Evolutionary conservation across 2,329 filamentous ascomycete genomes (phyloP).

Genomic region (Onygenales sp.): DNA sequence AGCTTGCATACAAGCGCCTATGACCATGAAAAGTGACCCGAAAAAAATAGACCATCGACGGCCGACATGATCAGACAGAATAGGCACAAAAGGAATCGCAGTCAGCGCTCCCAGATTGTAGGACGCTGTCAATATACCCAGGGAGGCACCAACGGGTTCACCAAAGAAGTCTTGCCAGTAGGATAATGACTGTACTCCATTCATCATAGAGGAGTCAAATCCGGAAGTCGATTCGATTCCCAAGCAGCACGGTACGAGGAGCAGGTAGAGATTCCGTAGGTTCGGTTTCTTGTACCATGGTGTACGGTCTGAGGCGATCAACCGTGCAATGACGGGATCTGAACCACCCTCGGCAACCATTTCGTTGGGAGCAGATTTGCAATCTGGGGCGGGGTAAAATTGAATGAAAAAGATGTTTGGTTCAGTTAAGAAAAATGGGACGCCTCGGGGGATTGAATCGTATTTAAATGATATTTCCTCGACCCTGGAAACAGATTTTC

Average conservation of each 20-base stretch:
- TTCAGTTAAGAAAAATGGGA: too few relatives aligned
- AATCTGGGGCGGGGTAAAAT: not conserved
- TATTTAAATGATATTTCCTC: too few relatives aligned
- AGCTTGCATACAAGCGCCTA: constrained; percentile 33
- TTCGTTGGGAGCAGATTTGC: not conserved
- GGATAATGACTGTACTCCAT: constrained; percentile 25
- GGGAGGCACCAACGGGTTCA: constrained; percentile 30
- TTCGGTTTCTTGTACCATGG: constrained; percentile 50
- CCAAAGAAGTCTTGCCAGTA: constrained; percentile 33
- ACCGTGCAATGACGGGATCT: not conserved
- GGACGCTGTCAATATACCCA: constrained; percentile 46
- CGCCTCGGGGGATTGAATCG: too few relatives aligned
- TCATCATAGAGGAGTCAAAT: constrained; percentile 42
- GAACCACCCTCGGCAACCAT: not conserved
- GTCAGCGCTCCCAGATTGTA: constrained; percentile 49
- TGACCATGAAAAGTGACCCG: constrained; percentile 40
- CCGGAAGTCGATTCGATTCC: constrained; percentile 51
- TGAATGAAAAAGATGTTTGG: too few relatives aligned
- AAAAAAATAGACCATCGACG: constrained; percentile 45
- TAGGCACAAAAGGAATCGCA: constrained; percentile 45
- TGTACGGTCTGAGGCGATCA: constrained; percentile 20
- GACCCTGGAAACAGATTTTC: too few relatives aligned
- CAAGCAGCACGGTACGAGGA: constrained; percentile 49
- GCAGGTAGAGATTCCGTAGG: constrained; percentile 43
- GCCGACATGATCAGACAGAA: constrained; percentile 44